Conservation (phyloP, 805 yeast species). For the Lachancea dasiensis region DNA sequence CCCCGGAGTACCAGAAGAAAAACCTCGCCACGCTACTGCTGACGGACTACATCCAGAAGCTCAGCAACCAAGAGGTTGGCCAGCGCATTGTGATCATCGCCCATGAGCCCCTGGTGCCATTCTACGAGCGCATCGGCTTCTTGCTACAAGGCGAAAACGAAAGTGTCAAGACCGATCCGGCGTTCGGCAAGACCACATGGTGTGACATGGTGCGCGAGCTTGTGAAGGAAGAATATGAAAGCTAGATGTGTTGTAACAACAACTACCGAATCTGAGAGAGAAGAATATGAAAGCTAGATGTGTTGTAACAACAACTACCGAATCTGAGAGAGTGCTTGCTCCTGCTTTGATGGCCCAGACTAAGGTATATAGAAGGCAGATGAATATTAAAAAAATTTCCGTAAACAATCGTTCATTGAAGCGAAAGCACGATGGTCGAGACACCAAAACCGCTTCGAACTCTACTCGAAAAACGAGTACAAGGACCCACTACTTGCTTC, state of each 20-base stretch:
- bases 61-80: slow-evolving; percentile 82
- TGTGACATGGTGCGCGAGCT: slow-evolving; percentile 34
- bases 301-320: not conserved
- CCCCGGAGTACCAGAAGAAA: slow-evolving; percentile 71
- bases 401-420: too few relatives aligned
- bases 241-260: slow-evolving; percentile 9
- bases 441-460: too few relatives aligned
- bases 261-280: not conserved
- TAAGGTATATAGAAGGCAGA: too few relatives aligned
- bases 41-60: slow-evolving; percentile 85
- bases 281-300: not conserved
- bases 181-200: slow-evolving; percentile 30
- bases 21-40: slow-evolving; percentile 77
- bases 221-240: slow-evolving; percentile 33
- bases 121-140: slow-evolving; percentile 81
- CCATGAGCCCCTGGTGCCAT: slow-evolving; percentile 60
- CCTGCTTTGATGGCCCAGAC: too few relatives aligned
- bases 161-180: slow-evolving; percentile 26
- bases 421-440: too few relatives aligned
- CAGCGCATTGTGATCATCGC: slow-evolving; percentile 70
- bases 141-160: slow-evolving; percentile 53
- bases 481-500: too few relatives aligned
- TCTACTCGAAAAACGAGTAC: too few relatives aligned
- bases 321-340: too few relatives aligned
- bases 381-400: too few relatives aligned